Evolutionary conservation across 305 asterid species (phyloP), one percentile per base, ranked within the genome.

Genomic region (Fraxinus floribunda): DNA sequence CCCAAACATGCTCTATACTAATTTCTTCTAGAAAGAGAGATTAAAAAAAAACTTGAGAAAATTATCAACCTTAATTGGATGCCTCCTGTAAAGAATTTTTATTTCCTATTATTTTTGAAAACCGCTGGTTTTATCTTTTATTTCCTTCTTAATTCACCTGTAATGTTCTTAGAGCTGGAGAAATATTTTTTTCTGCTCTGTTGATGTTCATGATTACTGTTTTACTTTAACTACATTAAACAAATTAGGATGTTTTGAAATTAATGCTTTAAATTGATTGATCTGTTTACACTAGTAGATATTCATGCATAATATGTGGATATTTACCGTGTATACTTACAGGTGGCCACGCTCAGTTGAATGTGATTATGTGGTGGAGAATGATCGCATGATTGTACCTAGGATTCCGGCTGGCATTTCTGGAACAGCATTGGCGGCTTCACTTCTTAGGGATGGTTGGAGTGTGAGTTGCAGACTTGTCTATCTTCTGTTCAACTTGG

Each of bases 361-460:
- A 79, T 66, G 86, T 68, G 55, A 64, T 83, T 91, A 92, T 44
- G 64, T 71, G 81, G 88, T 55, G 78, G 97, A 78, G 86, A 91
- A 90, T 85, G 94, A 91, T 87, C 93, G 83, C 78, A 92, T 93
- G 85, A 89, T 92, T 83, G 89, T 92, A 84, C 97, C 98, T 26
- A 87, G 82, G 80, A 82, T 94, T 85, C 98, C 99, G 9, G 81
- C 85, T 22, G 99, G 98, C 36, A 89, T 96, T 85, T 96, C 99
- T 24, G 99, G 97, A 84, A 94, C 99, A 30, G 97, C 99, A 66
- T 89, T 94, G 84, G 98, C 99, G 29, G 97, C 98, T 81, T 91
- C 99, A 66, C 98, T 96, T 85, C 94, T 96, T 81, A 93, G 98
- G 82, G 98, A 96, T 76, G 99, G 99, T 85, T 96, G 99, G 99